Percentiles rank a stretch among this genome's conserved stretches.
These are phyloP conservation scores for Tricladium varicosporioides DNA, from an alignment of 2,329 filamentous ascomycete species.

Conservation along the genomic window DNA sequence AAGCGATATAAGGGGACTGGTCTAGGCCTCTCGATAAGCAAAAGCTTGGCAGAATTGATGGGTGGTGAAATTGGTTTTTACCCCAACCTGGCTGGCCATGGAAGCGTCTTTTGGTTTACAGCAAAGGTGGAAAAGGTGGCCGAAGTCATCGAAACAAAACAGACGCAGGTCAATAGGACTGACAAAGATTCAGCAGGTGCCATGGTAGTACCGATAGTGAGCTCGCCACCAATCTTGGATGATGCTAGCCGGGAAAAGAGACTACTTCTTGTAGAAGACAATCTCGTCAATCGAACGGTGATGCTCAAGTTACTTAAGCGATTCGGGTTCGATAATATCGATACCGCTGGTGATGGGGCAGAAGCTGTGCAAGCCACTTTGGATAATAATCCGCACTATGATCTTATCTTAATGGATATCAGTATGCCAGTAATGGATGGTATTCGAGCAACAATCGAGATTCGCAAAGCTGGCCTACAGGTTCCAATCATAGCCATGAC, in stretches of 20 bases:
- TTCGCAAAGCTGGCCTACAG: conserved; percentile 41
- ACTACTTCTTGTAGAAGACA: background rate
- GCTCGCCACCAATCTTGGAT: background rate
- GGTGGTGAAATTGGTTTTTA: conserved; percentile 44
- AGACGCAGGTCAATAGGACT: background rate
- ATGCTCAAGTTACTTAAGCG: background rate
- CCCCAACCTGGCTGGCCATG: conserved; percentile 44
- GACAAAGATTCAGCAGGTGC: background rate
- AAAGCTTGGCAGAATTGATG: conserved; percentile 55
- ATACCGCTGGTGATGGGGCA: background rate
- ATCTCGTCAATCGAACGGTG: background rate
- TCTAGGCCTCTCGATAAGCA: conserved; percentile 56
- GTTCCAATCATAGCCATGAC: conserved; percentile 55
- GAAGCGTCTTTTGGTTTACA: conserved; percentile 53
- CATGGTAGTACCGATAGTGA: background rate
- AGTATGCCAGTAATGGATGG: conserved; percentile 60
- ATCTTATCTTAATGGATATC: conserved; percentile 58
- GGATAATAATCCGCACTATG: conserved; percentile 32
- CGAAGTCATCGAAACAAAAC: background rate
- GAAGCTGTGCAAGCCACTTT: background rate
- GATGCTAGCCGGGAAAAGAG: background rate
- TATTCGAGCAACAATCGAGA: conserved; percentile 47
- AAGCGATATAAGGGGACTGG: conserved; percentile 56
- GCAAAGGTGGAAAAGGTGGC: conserved; percentile 28
- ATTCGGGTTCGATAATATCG: background rate